Conservation (phyloP, 2,329 filamentous ascomycete genomes). For the Exserohilum turcica region DNA sequence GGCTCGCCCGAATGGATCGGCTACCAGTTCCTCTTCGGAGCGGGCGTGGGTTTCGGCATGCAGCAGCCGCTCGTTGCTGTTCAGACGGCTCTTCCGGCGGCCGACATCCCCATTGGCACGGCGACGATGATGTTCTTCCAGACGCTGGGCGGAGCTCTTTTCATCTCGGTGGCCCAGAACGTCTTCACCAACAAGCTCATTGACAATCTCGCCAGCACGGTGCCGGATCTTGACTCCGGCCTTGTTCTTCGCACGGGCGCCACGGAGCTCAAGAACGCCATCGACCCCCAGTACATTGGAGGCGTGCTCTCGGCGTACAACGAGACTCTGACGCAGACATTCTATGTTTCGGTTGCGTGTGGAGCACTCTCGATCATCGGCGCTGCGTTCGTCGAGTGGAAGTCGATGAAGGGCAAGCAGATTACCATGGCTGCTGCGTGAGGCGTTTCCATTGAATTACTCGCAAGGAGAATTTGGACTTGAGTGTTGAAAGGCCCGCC, state of each 20-base stretch:
- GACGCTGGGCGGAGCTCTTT: slow-evolving; percentile 55
- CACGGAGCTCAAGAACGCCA: slow-evolving; percentile 61
- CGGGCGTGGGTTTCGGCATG: slow-evolving; percentile 56
- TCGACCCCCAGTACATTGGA: slow-evolving; percentile 53
- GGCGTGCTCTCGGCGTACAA: slow-evolving; percentile 69
- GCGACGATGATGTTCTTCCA: slow-evolving; percentile 56
- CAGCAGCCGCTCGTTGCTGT: slow-evolving; percentile 55
- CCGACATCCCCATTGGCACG: slow-evolving; percentile 55
- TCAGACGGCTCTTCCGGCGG: slow-evolving; percentile 51
- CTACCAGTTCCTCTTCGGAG: slow-evolving; percentile 49
- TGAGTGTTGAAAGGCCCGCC: slow-evolving; percentile 2
- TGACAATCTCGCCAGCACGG: slow-evolving; percentile 44
- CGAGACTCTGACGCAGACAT: slow-evolving; percentile 61
- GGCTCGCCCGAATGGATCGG: slow-evolving; percentile 47
- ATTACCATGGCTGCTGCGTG: slow-evolving; percentile 47
- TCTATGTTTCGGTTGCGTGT: slow-evolving; percentile 64
- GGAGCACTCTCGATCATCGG: slow-evolving; percentile 61
- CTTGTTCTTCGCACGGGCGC: slow-evolving; percentile 57
- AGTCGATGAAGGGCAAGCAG: slow-evolving; percentile 66
- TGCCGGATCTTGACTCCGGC: slow-evolving; percentile 50
- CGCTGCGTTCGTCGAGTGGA: slow-evolving; percentile 65
- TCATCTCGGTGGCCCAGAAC: slow-evolving; percentile 57
- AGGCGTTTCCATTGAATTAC: no score
- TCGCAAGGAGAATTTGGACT: neutral
- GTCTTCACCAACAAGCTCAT: slow-evolving; percentile 58